Conservation (phyloP, 768 basidiomycete species). For the Trametes cinnabarina region DNA sequence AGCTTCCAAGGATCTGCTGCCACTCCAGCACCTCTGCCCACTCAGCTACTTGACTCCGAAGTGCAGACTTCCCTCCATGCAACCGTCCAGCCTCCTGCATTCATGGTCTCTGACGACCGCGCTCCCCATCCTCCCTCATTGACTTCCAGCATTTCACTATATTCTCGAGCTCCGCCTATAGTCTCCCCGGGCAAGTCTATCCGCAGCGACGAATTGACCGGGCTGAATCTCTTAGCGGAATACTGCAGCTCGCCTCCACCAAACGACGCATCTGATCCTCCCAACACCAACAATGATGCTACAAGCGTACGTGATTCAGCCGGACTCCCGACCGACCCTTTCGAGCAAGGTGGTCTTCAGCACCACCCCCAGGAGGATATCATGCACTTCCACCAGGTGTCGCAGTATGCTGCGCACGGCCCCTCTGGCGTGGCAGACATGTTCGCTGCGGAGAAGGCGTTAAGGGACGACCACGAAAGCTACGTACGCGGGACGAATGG, state of each 20-base stretch:
- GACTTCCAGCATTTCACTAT: background rate
- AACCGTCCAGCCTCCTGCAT: too few relatives aligned
- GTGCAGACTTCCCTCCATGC: too few relatives aligned
- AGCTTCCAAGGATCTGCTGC: too few relatives aligned
- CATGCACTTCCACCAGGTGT: conserved; percentile 1
- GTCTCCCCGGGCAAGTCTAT: background rate
- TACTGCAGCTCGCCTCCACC: background rate
- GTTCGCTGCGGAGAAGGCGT: conserved; percentile 4
- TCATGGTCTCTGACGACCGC: too few relatives aligned
- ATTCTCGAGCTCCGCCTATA: background rate
- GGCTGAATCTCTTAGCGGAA: background rate
- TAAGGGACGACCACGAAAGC: background rate
- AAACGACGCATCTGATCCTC: background rate
- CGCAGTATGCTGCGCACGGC: background rate
- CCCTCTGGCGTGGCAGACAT: background rate
- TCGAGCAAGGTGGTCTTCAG: background rate
- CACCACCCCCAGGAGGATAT: background rate
- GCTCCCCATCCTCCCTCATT: too few relatives aligned
- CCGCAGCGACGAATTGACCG: background rate
- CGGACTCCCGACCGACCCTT: background rate
- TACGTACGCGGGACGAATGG: background rate
- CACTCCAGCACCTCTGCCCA: too few relatives aligned
- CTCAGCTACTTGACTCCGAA: too few relatives aligned
- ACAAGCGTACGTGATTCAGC: background rate
- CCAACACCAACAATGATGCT: background rate